Percentiles rank a stretch among this genome's conserved stretches.
Conservation (phyloP, 495 filamentous ascomycete species). For the Clavariopsis aquatica region DNA sequence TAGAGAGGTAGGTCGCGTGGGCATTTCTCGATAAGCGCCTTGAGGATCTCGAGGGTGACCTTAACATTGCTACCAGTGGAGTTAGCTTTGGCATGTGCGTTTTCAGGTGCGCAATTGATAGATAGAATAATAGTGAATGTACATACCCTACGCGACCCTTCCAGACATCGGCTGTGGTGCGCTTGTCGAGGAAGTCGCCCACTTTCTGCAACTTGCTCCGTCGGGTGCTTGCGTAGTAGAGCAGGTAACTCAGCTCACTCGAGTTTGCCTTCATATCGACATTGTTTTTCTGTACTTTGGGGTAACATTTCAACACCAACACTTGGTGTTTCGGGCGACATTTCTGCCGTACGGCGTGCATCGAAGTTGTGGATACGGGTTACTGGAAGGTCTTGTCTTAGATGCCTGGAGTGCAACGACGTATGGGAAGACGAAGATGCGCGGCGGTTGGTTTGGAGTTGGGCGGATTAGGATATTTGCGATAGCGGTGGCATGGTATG, state of each 20-base stretch:
- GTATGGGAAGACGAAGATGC: not conserved
- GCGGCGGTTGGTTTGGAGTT: not conserved
- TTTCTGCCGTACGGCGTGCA: conserved; percentile 64
- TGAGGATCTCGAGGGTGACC: conserved; percentile 85
- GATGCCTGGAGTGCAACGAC: not conserved
- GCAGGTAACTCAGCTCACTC: conserved; percentile 89
- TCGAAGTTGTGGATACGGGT: conserved; percentile 36
- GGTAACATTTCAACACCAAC: conserved; percentile 90
- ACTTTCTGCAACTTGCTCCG: conserved; percentile 93
- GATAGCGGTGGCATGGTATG: not conserved
- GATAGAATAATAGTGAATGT: not conserved
- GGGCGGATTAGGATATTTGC: not conserved
- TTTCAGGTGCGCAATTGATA: not conserved
- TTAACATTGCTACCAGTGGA: conserved; percentile 72
- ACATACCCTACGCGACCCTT: conserved; percentile 76
- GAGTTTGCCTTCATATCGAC: conserved; percentile 89
- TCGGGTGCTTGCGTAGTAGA: conserved; percentile 92
- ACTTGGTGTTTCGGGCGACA: conserved; percentile 90
- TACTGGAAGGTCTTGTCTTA: not conserved
- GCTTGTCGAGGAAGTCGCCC: conserved; percentile 85
- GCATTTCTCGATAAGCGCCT: conserved; percentile 85
- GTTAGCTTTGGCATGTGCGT: not conserved
- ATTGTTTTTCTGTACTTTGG: conserved; percentile 81
- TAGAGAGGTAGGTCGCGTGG: conserved; percentile 87
- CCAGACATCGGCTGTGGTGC: conserved; percentile 83